phyloP scores from a whole-genome alignment of 768 basidiomycete species.

The Agrocybe chaxingu region DNA sequence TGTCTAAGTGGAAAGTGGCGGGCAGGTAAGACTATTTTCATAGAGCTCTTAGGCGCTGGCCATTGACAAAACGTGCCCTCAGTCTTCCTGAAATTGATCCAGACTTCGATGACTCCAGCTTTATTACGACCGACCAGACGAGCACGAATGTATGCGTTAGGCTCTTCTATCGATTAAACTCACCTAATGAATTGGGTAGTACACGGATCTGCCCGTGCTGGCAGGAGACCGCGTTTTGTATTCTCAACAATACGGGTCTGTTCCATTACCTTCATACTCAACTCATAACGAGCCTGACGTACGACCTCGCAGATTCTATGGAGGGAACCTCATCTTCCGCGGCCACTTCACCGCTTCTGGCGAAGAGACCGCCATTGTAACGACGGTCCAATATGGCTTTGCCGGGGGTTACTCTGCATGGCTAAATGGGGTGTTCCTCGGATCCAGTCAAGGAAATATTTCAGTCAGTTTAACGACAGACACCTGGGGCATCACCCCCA shows the following conservation, averaged over 20 bases:
- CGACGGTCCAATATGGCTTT: conserved; percentile 46
- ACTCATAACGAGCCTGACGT: background rate
- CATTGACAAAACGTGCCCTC: background rate
- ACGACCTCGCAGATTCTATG: conserved; percentile 38
- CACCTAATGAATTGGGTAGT: conserved; percentile 23
- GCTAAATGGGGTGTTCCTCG: conserved; percentile 47
- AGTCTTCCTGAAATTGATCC: conserved; percentile 48
- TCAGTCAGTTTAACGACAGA: conserved; percentile 40
- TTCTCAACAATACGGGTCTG: conserved; percentile 51
- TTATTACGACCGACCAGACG: conserved; percentile 38
- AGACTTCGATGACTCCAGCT: conserved; percentile 46
- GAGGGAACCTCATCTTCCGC: conserved; percentile 48
- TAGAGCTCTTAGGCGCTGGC: background rate
- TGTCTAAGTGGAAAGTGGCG: conserved; percentile 43
- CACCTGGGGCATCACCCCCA: conserved; percentile 37
- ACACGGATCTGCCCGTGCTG: conserved; percentile 46
- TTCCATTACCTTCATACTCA: background rate
- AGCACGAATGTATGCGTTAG: conserved; percentile 38
- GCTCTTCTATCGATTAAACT: background rate
- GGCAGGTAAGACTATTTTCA: conserved; percentile 31
- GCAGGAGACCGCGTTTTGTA: conserved; percentile 43
- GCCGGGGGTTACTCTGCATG: conserved; percentile 52
- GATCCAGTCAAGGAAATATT: conserved; percentile 41
- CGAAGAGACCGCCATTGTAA: conserved; percentile 40
- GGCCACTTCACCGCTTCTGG: conserved; percentile 52